Evolutionary conservation across 352 stramenopile genomes (phyloP), one percentile per base, ranked within the genome.

Genomic region (Saprolegnia parasitica): DNA sequence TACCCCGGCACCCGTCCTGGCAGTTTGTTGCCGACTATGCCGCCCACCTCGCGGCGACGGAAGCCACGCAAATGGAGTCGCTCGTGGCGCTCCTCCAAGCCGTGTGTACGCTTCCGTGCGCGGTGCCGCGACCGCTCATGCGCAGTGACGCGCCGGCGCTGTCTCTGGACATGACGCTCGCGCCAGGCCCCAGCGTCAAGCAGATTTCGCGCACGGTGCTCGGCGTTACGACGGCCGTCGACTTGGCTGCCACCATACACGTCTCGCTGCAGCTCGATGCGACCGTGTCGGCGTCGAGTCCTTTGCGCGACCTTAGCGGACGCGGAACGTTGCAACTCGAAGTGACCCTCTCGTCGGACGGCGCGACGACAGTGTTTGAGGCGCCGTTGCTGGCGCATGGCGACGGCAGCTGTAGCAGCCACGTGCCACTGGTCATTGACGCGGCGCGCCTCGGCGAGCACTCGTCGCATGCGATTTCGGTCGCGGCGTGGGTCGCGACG

Each of bases 121-220:
- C 46, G 21, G 52, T 61, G 6, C 63, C 63, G 9, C 45, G 63
- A 16, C 32, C 47, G 29, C 29, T 60, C 21, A 35, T 70, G 16
- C 49, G 54, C 23, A 54, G 29, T 9, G 37, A 52, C 15, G n/a
- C 39, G 16, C 23, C 39, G 16, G 5, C 46, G 13, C 26, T 70
- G 29, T 10, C 63, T 4, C 4, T n/a, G n/a, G 63, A 68, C 50
- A 39, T 63, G 10, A 20, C 45, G 23, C 16, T 70, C n/a, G 26
- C 39, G 46, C 42, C 18, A 40, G 32, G 50, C 37, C 46, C 16
- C 4, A 37, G 24, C 54, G 52, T 63, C 46, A 70, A 70, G 39
- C 24, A 61, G 54, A 70, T 70, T 16, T 61, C 42, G 21, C 63
- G 63, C 20, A 45, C 42, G 11, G 63, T 70, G 9, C 23, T 70